phyloP scores from a whole-genome alignment of 257 asterid genomes.

The Fraxinus cuspidata region DNA sequence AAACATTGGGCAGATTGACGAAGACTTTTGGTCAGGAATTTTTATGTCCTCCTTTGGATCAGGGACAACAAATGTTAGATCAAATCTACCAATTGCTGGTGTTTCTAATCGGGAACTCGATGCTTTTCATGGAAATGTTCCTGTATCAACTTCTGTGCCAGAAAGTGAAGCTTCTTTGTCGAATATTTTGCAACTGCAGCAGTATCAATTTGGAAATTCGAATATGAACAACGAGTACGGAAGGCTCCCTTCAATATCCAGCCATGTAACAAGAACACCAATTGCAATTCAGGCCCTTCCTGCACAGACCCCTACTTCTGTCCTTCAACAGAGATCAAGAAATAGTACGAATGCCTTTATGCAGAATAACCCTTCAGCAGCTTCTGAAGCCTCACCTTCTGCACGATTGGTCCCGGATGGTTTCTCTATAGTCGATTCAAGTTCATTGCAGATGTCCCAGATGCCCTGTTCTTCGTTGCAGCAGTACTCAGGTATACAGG shows the following conservation, averaged over 20 bases:
- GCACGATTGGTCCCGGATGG: constrained; percentile 24
- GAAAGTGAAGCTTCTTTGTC: constrained; percentile 39
- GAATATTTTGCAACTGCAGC: constrained; percentile 40
- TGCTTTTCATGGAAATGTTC: constrained; percentile 33
- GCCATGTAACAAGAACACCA: constrained; percentile 52
- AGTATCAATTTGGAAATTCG: constrained; percentile 44
- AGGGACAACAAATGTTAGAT: constrained; percentile 32
- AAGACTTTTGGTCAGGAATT: constrained; percentile 58
- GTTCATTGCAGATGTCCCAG: constrained; percentile 34
- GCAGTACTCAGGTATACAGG: constrained; percentile 42
- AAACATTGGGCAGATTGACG: constrained; percentile 26
- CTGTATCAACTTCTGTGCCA: constrained; percentile 34
- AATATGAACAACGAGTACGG: constrained; percentile 45
- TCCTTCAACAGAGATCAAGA: constrained; percentile 40
- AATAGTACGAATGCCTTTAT: constrained; percentile 19
- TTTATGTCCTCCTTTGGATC: constrained; percentile 41
- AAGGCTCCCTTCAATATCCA: constrained; percentile 37
- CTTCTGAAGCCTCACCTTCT: constrained; percentile 44
- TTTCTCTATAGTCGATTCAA: constrained; percentile 25
- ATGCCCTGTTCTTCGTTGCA: constrained; percentile 35
- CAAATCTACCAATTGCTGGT: constrained; percentile 32
- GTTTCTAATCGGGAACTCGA: constrained; percentile 31
- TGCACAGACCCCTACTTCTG: constrained; percentile 42
- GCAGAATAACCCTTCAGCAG: constrained; percentile 34
- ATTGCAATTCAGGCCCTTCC: constrained; percentile 70